Base-by-base conservation (phyloP, 148 eudicot species). In the Chenopodium suecicum region DNA sequence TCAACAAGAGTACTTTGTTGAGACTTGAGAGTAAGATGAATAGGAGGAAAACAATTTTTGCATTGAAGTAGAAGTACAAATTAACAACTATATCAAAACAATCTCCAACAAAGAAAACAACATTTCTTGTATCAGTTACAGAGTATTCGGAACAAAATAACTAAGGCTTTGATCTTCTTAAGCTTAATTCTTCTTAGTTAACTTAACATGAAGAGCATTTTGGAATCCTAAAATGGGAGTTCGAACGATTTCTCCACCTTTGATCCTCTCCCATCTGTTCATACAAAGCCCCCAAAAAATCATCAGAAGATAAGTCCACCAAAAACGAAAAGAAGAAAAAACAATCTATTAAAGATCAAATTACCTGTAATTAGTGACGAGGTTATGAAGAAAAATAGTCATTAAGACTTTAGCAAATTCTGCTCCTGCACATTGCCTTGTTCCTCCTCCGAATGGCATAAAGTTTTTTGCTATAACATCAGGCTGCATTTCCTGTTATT, bases 361-460 rank as follows among this genome's bases (percentile, higher is more conserved):
- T 29, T 82, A 84, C 88, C 84, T 84, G 80, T 88, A 86, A 16
- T 88, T 83, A 29, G 88, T 86, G 44, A 88, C 76, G 0, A 88
- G 82, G 70, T 86, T 85, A 80, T 88, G 90, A 25, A 88, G 80
- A 19, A 88, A 80, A 32, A 81, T 84, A 54, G 80, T 66, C 88
- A 88, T 48, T 41, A 86, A 66, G 3, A 80, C 84, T 75, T 84
- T 88, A 23, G 88, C 80, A 50, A 83, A 88, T 34, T 88, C 88
- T 22, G 85, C 88, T 31, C 90, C 90, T 2, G 90, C 87, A 48
- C 90, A 88, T 78, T 88, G 88, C 78, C 90, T 86, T 2, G 83
- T 85, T 60, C 90, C 90, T 79, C 88, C 86, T 0, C 88, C 88
- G 23, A 88, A 88, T 64, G 90, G 90, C 85, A 73, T 88, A 74